Base-by-base conservation (phyloP, 1,139 yeast species). In the Pneumocystis murina region DNA sequence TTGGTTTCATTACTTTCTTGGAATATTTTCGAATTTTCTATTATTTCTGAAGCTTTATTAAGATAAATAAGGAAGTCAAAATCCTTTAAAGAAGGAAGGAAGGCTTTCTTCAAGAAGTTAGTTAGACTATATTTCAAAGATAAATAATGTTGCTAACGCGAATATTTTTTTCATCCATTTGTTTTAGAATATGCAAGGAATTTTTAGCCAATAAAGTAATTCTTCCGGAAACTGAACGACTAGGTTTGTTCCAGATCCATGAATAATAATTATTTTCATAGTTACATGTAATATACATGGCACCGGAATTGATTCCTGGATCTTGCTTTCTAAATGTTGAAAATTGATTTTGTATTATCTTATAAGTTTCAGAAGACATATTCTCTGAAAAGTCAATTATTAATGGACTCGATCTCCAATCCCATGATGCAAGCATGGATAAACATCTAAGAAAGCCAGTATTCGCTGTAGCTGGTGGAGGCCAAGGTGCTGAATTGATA, bases 371-470 rank as follows among this genome's bases (percentile, higher is more conserved):
- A 54, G 85, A 77, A 3, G 86, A 80, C 70, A 89, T 77, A 66
- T 80, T 82, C 67, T 72, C 71, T 6, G 67, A 66, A 7, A 72
- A 77, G 71, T 91, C 96, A 68, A 92, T 76, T 64, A 91, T 81
- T 67, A 92, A 75, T 1, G 96, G 86, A 61, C 85, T 90, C 68
- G 87, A 95, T 70, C 83, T 85, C 98, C 98, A 92, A 73, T 92
- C 91, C 98, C 98, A 94, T 59, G 76, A 76, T 17, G 95, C 81
- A 60, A 92, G 75, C 70, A 86, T 87, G 62, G 81, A 79, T 59
- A 94, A 74, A 28, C 85, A 80, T 66, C 94, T 85, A 66, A 87
- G 77, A 71, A 92, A 89, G 16, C 96, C 98, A 66, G 85, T 80
- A 68, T 83, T 85, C 8, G 86, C 84, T 60, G 94, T 84, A 61